These are phyloP conservation scores for Aureobasidium pullulans DNA, from an alignment of 2,329 filamentous ascomycete genomes.

Conservation along the genomic window DNA sequence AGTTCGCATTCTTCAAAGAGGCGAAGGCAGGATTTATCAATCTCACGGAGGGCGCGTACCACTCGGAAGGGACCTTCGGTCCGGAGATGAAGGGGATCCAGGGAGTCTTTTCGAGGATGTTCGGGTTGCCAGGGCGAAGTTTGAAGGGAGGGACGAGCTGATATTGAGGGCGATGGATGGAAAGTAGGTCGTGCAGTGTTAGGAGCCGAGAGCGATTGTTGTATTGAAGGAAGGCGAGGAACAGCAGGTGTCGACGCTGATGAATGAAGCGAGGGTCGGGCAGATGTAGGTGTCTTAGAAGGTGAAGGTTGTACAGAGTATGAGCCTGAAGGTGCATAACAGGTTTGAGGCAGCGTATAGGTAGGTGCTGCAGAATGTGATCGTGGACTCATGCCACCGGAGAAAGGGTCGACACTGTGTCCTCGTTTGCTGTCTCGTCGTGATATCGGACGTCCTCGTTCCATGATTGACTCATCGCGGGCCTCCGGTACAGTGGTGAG, in stretches of 20 bases:
- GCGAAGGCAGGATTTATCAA: not conserved
- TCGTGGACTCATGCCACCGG: not conserved
- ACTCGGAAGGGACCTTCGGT: not conserved
- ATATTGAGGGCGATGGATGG: not conserved
- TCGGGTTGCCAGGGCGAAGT: not conserved
- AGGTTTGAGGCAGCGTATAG: conserved; percentile 1
- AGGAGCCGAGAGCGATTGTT: not conserved
- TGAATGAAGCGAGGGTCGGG: not conserved
- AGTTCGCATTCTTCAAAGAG: not conserved
- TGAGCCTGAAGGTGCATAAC: not conserved
- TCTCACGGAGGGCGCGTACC: not conserved
- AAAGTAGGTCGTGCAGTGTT: not conserved
- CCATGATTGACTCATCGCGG: conserved; percentile 5
- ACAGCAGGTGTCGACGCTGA: not conserved
- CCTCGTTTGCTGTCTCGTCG: conserved; percentile 3
- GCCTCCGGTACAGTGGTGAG: not conserved
- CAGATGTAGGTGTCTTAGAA: not conserved
- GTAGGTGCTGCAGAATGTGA: not conserved
- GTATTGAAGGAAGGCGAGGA: not conserved
- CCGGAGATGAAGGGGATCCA: not conserved
- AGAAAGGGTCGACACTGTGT: not conserved
- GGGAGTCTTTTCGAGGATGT: not conserved
- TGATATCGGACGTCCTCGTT: not conserved
- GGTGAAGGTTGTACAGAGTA: not conserved
- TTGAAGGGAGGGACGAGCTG: not conserved